Percentiles rank a stretch among this genome's conserved stretches.
phyloP scores from a whole-genome alignment of 768 basidiomycete genomes.

The Leccinum disarticulatum region DNA sequence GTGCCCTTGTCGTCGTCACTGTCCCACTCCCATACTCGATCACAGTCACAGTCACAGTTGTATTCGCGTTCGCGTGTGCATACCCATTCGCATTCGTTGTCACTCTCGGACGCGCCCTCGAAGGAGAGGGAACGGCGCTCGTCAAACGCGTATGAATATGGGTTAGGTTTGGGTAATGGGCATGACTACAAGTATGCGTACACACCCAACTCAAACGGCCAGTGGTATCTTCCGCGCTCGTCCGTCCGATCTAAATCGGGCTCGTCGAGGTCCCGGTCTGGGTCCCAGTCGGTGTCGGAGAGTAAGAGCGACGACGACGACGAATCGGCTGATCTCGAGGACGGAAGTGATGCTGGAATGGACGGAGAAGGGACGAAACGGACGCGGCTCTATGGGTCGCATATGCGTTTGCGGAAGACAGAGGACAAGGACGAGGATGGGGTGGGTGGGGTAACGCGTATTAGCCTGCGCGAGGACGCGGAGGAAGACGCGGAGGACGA shows the following conservation, averaged over 20 bases:
- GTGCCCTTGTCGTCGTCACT: conserved; percentile 7
- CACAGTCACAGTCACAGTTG: background rate
- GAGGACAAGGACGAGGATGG: conserved; percentile 2
- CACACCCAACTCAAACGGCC: conserved; percentile 34
- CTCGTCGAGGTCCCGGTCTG: conserved; percentile 35
- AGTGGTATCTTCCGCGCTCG: conserved; percentile 57
- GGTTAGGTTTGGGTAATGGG: background rate
- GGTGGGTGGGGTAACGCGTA: background rate
- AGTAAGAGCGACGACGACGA: conserved; percentile 38
- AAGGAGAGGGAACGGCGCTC: conserved; percentile 8
- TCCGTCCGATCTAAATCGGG: conserved; percentile 45
- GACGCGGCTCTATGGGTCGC: background rate
- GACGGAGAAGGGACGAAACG: background rate
- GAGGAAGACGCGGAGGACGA: background rate
- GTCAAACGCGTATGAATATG: conserved; percentile 20
- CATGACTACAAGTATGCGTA: conserved; percentile 1
- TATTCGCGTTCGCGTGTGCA: conserved; percentile 13
- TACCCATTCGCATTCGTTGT: conserved; percentile 6
- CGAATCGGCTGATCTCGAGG: background rate
- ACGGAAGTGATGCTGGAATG: background rate
- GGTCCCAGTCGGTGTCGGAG: conserved; percentile 35
- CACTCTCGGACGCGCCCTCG: background rate
- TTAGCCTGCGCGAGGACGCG: conserved; percentile 8
- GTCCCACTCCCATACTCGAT: background rate
- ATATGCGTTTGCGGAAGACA: background rate